phyloP scores from a whole-genome alignment of 179 eudicot genomes.

The Pouteria campechiana region DNA sequence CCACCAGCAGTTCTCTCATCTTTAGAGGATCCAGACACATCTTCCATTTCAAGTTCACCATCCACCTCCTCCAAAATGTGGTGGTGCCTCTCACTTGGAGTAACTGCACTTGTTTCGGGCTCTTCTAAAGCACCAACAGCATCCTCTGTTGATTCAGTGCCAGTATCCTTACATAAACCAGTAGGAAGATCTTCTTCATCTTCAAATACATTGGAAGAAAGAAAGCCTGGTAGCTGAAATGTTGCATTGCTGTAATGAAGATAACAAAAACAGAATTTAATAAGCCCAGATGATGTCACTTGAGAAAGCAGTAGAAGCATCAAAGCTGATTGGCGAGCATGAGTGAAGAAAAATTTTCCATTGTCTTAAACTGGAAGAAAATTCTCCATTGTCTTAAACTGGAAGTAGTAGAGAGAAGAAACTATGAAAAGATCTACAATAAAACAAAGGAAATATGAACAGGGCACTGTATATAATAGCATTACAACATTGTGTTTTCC shows the following conservation, averaged over 20 bases:
- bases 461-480: too few species aligned
- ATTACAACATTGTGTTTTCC: too few species aligned
- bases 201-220: conserved; percentile 50
- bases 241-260: conserved; percentile 69
- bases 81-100: conserved; percentile 74
- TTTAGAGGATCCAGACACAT: conserved; percentile 58
- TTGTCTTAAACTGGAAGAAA: too few species aligned
- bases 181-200: conserved; percentile 49
- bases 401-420: too few species aligned
- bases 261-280: conserved; percentile 9
- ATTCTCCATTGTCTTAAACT: too few species aligned
- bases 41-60: conserved; percentile 99
- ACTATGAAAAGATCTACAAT: too few species aligned
- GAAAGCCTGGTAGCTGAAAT: conserved; percentile 79
- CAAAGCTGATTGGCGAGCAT: neutral
- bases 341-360: too few species aligned
- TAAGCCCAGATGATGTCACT: neutral
- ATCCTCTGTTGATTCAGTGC: conserved; percentile 29
- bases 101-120: conserved; percentile 23
- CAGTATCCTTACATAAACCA: conserved; percentile 18
- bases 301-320: neutral
- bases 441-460: too few species aligned
- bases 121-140: conserved; percentile 19
- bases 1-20: conserved; percentile 32
- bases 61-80: conserved; percentile 91